Evolutionary conservation across 495 filamentous ascomycete genomes (phyloP), one percentile per base, ranked within the genome.

Genomic region (Penicillium egyptiacum): DNA sequence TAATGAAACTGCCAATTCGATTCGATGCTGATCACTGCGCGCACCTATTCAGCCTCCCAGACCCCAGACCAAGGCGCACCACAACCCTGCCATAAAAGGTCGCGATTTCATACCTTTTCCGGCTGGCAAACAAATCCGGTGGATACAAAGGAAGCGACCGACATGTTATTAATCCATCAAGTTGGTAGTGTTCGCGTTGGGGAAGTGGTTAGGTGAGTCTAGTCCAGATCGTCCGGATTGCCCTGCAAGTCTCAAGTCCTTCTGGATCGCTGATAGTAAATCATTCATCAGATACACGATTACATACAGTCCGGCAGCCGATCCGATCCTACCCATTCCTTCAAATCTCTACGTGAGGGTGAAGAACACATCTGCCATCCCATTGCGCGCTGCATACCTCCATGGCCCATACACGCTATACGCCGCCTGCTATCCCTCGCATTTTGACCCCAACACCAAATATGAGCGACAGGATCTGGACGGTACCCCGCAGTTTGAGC

Each of bases 381-480:
- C 94, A 4, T 78, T 98, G 12, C 89, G 94, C 61, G 94, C 94
- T 46, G 94, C 94, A 37, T 98, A 96, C 67, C 84, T 98, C 40
- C 94, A 96, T 72, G 94, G 94, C 1, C 94, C 94, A 2, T 98
- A 98, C 70, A 96, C 86, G 1, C 80, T 98, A 9, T 90, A 91
- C 60, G 84, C 91, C 9, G 86, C 93, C 40, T 88, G 91, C 17
- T 93, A 91, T 63, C 90, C 92, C 4, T 77, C 86, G 0, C 81
- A 78, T 37, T 97, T 92, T 71, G 82, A 90, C 63, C 90, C 92
- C 4, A 89, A 96, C 67, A 70, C 76, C 57, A 89, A 87, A 53
- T 82, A 86, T 50, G 83, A 86, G 23, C 76, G 83, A 23, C 78
- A 83, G 22, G 78, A 86, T 47, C 65, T 65, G 51, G 76, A 81